Conservation (phyloP, 768 basidiomycete genomes). For the Suillus subaureus region DNA sequence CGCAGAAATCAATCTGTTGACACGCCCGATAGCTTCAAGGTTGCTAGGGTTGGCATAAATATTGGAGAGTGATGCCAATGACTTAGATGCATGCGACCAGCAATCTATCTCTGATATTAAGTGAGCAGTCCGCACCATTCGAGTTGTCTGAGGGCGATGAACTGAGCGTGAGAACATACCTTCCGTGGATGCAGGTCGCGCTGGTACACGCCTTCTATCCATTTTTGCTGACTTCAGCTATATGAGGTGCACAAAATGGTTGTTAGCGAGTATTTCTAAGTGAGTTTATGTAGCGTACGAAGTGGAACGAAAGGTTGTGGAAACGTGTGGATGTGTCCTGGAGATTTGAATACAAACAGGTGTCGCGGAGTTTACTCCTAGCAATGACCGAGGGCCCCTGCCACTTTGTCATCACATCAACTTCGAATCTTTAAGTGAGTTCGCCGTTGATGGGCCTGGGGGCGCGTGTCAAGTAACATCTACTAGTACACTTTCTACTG, state of each 20-base stretch:
- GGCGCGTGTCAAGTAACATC: neutral
- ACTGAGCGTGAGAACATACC: conserved; percentile 47
- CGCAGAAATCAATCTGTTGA: conserved; percentile 69
- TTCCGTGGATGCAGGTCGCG: conserved; percentile 76
- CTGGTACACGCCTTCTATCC: conserved; percentile 66
- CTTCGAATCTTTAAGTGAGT: neutral
- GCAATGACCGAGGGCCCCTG: conserved; percentile 1
- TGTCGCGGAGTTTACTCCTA: conserved; percentile 4
- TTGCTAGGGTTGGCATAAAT: conserved; percentile 53
- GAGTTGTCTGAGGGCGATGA: neutral
- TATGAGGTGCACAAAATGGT: neutral
- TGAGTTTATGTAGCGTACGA: neutral
- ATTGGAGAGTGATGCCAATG: conserved; percentile 56
- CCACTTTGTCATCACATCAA: neutral
- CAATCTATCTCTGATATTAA: conserved; percentile 63
- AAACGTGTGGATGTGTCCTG: conserved; percentile 6
- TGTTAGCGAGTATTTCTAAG: conserved; percentile 2
- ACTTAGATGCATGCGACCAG: conserved; percentile 70
- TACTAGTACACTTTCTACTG: neutral
- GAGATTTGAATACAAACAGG: neutral
- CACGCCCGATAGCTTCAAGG: conserved; percentile 65
- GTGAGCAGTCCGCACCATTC: conserved; percentile 6
- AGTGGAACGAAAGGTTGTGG: neutral
- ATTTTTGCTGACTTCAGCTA: conserved; percentile 35
- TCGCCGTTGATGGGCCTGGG: neutral